Conservation (phyloP, 768 basidiomycete genomes). For the Gloeopeniophorella convolvens region DNA sequence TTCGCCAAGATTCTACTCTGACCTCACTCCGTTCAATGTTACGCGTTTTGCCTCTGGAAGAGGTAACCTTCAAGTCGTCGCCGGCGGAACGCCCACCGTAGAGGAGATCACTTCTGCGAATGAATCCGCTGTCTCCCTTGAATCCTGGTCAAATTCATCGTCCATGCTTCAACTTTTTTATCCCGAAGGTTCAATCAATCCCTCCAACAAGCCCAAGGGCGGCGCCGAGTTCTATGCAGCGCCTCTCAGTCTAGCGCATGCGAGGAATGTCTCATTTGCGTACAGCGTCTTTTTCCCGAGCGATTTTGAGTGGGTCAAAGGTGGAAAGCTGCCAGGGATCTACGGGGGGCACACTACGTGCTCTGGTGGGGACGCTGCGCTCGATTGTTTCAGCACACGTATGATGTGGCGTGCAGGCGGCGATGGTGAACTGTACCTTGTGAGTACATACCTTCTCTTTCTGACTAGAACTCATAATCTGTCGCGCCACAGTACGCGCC, state of each 20-base stretch:
- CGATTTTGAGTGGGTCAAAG: conserved; percentile 72
- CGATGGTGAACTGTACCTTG: conserved; percentile 69
- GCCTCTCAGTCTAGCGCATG: conserved; percentile 40
- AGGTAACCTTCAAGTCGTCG: conserved; percentile 12
- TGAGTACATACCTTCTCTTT: conserved; percentile 23
- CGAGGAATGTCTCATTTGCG: conserved; percentile 46
- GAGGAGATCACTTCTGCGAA: not conserved
- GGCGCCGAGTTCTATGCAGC: conserved; percentile 65
- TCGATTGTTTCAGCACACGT: conserved; percentile 75
- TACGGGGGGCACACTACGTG: conserved; percentile 64
- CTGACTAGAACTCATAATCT: not conserved
- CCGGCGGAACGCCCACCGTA: conserved; percentile 6
- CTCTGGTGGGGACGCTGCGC: conserved; percentile 68
- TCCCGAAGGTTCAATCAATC: conserved; percentile 65
- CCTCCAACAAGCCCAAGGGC: conserved; percentile 48
- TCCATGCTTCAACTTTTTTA: conserved; percentile 59
- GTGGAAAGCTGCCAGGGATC: conserved; percentile 80
- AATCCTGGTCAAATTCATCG: conserved; percentile 28
- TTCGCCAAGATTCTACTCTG: conserved; percentile 4
- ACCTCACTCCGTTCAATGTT: conserved; percentile 14
- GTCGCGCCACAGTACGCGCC: conserved; percentile 55
- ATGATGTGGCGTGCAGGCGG: conserved; percentile 76
- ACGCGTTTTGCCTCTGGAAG: conserved; percentile 15
- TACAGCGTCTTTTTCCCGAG: conserved; percentile 76
- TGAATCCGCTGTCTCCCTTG: conserved; percentile 12